Evolutionary conservation across 495 filamentous ascomycete genomes (phyloP).

Genomic region (Xylona heveae): DNA sequence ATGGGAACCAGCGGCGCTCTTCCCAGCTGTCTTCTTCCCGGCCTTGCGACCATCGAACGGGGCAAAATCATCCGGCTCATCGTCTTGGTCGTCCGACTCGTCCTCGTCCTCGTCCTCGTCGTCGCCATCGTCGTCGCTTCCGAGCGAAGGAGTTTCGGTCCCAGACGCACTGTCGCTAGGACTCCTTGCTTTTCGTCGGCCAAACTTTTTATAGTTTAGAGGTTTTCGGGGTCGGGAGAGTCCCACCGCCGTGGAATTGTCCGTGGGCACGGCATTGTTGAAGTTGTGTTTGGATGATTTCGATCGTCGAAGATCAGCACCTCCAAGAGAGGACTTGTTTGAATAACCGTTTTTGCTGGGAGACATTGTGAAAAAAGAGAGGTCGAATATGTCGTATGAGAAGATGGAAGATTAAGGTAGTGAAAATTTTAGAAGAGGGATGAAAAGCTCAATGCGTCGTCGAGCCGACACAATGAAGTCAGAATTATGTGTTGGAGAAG

Average conservation of each 20-base stretch:
- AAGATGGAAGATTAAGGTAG: too few relatives aligned
- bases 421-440: not conserved
- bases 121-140: slow-evolving; percentile 13
- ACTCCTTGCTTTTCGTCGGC: slow-evolving; percentile 6
- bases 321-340: too few relatives aligned
- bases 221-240: slow-evolving; percentile 1
- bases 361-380: too few relatives aligned
- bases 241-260: not conserved
- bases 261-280: not conserved
- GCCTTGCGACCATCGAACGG: slow-evolving; percentile 27
- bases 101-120: slow-evolving; percentile 27
- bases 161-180: too few relatives aligned
- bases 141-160: slow-evolving; percentile 7
- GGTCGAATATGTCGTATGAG: too few relatives aligned
- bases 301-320: not conserved
- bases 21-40: slow-evolving; percentile 8
- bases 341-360: too few relatives aligned
- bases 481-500: too few relatives aligned
- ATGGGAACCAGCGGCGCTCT: slow-evolving; percentile 8
- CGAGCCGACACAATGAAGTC: slow-evolving; percentile 2
- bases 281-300: not conserved
- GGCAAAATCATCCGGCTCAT: slow-evolving; percentile 25
- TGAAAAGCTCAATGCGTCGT: not conserved
- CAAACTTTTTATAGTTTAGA: not conserved
- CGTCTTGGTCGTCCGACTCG: slow-evolving; percentile 21